Base-by-base conservation (phyloP, 2,329 filamentous ascomycete genomes). In the Neonectria faginata region DNA sequence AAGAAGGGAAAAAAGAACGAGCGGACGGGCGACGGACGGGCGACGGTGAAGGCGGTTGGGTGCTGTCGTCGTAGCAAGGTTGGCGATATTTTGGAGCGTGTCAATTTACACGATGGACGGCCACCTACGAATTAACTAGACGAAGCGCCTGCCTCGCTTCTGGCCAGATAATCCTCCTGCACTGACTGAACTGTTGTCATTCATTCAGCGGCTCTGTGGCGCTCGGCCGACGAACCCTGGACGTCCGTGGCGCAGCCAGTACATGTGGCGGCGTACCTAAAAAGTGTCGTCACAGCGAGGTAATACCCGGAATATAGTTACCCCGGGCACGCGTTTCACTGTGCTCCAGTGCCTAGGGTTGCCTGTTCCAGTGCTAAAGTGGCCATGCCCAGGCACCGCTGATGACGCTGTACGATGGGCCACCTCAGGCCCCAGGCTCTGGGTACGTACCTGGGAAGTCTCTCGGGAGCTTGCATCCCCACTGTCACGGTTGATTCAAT, bases 351-450 rank as follows among this genome's bases (percentile, higher is more conserved):
- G 16, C 12, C 47, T 11, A 20, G 11, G 14, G 54, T 29, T 60
- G 57, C 48, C 52, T 36, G 33, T 36, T 36, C 33, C 33, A 36
- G 39, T 41, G 39, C 53, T 51, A 2, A 25, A 25, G 22, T 25
- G 53, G 50, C 29, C 54, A 47, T 27, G 50, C 47, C 61, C 67
- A 75, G 73, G 73, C 72, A 75, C 64, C 71, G 65, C 66, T 65
- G 66, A 76, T 75, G 74, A 75, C 74, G 74, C 69, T 74, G 65
- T 67, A 59, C 52, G 25, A 54, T 20, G 36, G 36, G 1, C 36
- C 36, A 22, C 22, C 22, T 3, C 22, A 25, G 25, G 25, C 25
- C 5, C 25, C 25, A 25, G 25, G 25, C 25, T 25, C 36, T 16
- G 16, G 36, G 45, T 64, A 57, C 62, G 52, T 52, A 45, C 42